phyloP scores from a whole-genome alignment of 192 early-diverging fungal genomes.

The Coemansia sp. region DNA sequence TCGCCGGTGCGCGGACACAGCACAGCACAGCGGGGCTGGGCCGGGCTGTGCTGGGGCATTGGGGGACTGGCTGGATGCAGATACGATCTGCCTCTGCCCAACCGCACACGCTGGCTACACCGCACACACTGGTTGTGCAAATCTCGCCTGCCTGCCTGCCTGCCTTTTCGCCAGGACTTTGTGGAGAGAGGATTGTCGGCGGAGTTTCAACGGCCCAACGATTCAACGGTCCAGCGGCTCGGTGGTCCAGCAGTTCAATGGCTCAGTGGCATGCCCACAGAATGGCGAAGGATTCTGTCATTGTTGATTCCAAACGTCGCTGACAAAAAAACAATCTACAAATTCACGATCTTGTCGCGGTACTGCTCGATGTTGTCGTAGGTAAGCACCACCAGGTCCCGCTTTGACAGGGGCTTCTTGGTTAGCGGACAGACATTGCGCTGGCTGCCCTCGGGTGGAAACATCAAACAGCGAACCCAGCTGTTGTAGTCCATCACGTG shows the following conservation, averaged over 20 bases:
- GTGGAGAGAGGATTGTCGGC: neutral
- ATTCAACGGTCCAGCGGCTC: too few species aligned
- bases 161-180: neutral
- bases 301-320: too few species aligned
- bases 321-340: conserved; percentile 28
- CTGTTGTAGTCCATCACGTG: conserved; percentile 87
- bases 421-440: conserved; percentile 92
- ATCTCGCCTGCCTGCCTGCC: too few species aligned
- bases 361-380: conserved; percentile 81
- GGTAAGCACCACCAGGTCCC: conserved; percentile 80
- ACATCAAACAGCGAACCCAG: conserved; percentile 83
- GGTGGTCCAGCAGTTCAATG: too few species aligned
- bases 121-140: too few species aligned
- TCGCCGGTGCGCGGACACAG: too few species aligned
- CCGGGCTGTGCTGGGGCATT: too few species aligned
- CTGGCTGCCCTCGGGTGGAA: conserved; percentile 67
- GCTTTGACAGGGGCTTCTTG: conserved; percentile 89
- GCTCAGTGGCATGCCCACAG: too few species aligned
- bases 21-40: too few species aligned
- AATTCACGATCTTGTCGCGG: conserved; percentile 68
- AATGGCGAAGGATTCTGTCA: too few species aligned
- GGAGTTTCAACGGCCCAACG: neutral
- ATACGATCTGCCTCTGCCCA: conserved; percentile 11
- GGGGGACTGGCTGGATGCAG: conserved; percentile 3
- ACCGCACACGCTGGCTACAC: neutral